These are phyloP conservation scores for Oropetium thomaeum DNA, from an alignment of 176 grass and related monocot species.

Conservation along the genomic window DNA sequence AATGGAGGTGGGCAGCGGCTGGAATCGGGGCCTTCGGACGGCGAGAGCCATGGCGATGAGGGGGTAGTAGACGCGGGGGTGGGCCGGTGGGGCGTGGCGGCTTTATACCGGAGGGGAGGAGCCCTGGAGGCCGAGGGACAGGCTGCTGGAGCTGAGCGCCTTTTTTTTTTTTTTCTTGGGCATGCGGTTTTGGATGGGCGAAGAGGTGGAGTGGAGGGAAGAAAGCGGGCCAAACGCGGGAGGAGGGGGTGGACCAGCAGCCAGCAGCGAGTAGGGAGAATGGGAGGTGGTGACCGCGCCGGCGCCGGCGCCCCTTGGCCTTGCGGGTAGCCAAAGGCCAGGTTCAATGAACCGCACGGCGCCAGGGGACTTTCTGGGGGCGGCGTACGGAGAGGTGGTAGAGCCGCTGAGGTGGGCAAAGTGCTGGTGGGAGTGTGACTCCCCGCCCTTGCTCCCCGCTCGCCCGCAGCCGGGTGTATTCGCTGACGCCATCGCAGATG, in stretches of 20 bases:
- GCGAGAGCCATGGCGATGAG: conserved; percentile 25
- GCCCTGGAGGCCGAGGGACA: not conserved
- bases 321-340: conserved; percentile 39
- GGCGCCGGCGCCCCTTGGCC: conserved; percentile 5
- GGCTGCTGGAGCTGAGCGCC: not conserved
- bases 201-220: conserved; percentile 26
- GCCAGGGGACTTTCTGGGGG: not conserved
- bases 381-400: not conserved
- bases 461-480: not conserved
- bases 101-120: conserved; percentile 12
- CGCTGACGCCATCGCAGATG: conserved; percentile 7
- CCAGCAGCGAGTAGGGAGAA: not conserved
- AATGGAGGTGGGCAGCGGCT: conserved; percentile 38
- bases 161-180: not conserved
- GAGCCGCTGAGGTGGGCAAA: conserved; percentile 31
- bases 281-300: not conserved
- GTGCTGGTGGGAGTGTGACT: conserved; percentile 19
- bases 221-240: not conserved
- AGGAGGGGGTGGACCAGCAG: not conserved
- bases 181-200: conserved; percentile 34
- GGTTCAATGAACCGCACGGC: conserved; percentile 68
- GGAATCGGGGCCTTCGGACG: conserved; percentile 25
- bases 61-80: not conserved
- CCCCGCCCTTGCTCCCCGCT: too few species aligned
- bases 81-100: not conserved